phyloP scores from a whole-genome alignment of 208 protist species.

The Trypanosoma avium region DNA sequence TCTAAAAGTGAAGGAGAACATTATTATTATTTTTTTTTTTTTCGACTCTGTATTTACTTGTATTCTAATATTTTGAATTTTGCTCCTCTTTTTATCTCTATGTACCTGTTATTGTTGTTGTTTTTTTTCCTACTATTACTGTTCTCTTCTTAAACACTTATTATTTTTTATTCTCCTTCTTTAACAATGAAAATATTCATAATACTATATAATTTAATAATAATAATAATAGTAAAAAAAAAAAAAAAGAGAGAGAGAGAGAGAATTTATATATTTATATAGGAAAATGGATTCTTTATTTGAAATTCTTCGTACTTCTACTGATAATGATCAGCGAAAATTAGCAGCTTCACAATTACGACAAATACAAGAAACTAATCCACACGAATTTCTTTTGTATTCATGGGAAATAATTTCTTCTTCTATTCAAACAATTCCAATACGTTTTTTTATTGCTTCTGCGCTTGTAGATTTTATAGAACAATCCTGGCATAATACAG shows the following conservation, averaged over 20 bases:
- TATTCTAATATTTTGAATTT: too few species aligned
- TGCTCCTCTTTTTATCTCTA: too few species aligned
- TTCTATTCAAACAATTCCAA: constrained; percentile 13
- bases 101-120: too few species aligned
- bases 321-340: constrained; percentile 65
- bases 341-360: constrained; percentile 49
- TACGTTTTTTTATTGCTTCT: constrained; percentile 73
- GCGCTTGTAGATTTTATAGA: constrained; percentile 61
- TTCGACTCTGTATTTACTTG: too few species aligned
- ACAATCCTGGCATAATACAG: constrained; percentile 57
- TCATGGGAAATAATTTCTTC: constrained; percentile 53
- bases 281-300: constrained; percentile 54
- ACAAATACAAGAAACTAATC: constrained; percentile 50
- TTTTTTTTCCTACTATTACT: too few species aligned
- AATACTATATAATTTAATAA: too few species aligned
- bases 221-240: neutral
- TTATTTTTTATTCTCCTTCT: too few species aligned
- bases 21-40: too few species aligned
- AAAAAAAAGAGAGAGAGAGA: too few species aligned
- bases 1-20: too few species aligned
- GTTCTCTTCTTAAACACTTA: too few species aligned
- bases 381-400: constrained; percentile 58
- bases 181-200: too few species aligned
- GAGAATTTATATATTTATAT: neutral
- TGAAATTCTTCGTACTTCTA: constrained; percentile 47